Conservation (phyloP, 495 filamentous ascomycete genomes). For the Xylaria sp. region DNA sequence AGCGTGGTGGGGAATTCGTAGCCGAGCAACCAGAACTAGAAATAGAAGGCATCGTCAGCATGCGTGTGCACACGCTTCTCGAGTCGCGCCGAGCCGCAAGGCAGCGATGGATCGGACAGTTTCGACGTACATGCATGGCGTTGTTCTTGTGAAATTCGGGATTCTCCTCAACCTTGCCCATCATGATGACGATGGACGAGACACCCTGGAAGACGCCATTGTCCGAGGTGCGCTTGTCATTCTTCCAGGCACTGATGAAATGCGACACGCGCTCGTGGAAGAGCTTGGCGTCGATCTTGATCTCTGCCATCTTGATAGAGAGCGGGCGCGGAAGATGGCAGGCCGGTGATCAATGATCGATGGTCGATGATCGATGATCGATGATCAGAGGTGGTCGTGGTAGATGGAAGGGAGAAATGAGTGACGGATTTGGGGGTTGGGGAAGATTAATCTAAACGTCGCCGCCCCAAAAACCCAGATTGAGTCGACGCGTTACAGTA, state of each 20-base stretch:
- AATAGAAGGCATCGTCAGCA: conserved; percentile 23
- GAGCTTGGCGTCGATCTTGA: conserved; percentile 87
- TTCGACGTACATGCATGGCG: conserved; percentile 81
- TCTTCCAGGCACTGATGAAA: conserved; percentile 91
- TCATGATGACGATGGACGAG: conserved; percentile 82
- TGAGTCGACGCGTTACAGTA: conserved; percentile 25
- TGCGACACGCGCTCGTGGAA: conserved; percentile 92
- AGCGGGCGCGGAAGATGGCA: conserved; percentile 27
- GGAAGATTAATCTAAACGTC: conserved; percentile 18
- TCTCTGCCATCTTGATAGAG: conserved; percentile 59
- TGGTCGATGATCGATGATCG: too few relatives aligned
- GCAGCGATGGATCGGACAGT: background rate
- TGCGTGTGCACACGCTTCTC: background rate
- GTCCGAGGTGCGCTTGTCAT: conserved; percentile 84
- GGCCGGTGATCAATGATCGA: conserved; percentile 19
- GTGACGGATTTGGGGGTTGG: conserved; percentile 4
- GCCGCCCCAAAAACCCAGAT: conserved; percentile 23
- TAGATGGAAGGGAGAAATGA: background rate
- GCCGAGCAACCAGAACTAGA: conserved; percentile 95
- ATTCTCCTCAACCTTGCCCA: conserved; percentile 92
- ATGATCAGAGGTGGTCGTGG: conserved; percentile 9
- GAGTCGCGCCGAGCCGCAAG: background rate
- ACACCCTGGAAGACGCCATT: conserved; percentile 78
- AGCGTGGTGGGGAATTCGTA: conserved; percentile 98
- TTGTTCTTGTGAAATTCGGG: conserved; percentile 90